Base-by-base conservation (phyloP, 306 rosid species). In the Astragalus membranaceus region DNA sequence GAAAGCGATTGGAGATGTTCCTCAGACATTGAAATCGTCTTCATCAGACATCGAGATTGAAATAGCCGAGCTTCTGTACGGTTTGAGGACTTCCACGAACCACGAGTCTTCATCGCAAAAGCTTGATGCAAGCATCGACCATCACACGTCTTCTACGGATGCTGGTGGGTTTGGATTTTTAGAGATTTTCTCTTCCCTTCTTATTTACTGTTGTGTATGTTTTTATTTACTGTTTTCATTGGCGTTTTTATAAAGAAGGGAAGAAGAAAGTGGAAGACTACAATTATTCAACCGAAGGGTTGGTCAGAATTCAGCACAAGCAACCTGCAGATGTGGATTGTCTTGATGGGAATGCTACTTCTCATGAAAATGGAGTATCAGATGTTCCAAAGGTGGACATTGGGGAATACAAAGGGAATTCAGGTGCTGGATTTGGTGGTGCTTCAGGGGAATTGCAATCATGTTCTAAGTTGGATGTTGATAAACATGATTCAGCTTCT, bases 21-120 rank as follows among this genome's bases (percentile, higher is more conserved):
- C 81, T 9, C 72, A 83, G 35, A 36, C 59, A 1, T 41, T 46
- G 16, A 79, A 76, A 53, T 79, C 85, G n/a, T 29, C 87, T 49
- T 70, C 84, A 8, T 56, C 81, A 13, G 87, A 86, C 10, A 77
- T 84, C 32, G 92, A 88, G 85, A 84, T 81, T 79, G 95, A 90
- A 82, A 84, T 90, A 65, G 96, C 96, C 10, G 96, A 88, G 87
- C 82, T 90, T 81, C 76, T 90, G 5, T 86, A n/a, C 6, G 92
- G 82, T 20, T 73, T 90, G 42, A 81, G 0, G 82, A 84, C 79
- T 62, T 76, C 86, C 4, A 87, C 52, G 37, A 74, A 73, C 35
- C 78, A 61, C 8, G 81, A 75, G 15, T 51, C 75, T 37, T 64
- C 82, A 2, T 63, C 76, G 0, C 64, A 69, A 15, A 82, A 73